Base-by-base conservation (phyloP, 2,329 filamentous ascomycete species). In the Sordariomycetes sp. region DNA sequence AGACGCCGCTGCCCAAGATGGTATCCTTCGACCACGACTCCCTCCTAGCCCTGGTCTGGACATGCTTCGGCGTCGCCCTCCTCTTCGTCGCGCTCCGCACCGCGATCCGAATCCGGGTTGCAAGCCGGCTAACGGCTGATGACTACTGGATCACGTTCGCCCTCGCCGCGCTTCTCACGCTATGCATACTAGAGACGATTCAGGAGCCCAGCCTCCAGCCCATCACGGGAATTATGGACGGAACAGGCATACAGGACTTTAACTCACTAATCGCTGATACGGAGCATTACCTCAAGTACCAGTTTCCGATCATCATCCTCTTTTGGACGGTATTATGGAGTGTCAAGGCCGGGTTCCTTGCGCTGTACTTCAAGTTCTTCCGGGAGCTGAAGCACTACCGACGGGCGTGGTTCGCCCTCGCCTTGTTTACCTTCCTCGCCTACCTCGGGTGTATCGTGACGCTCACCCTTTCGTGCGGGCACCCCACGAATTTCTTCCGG, bases 121-220 rank as follows among this genome's bases (percentile, higher is more conserved):
- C 62, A 52, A 51, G 40, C 53, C 58, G 58, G 32, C 58, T 65
- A 12, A 59, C 63, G 34, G 50, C 57, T 18, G 69, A 70, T 55
- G 68, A 70, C 62, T 68, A 64, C 62, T 69, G 65, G 65, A 66
- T 70, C 37, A 62, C 67, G 53, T 59, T 67, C 12, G 68, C 67
- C 32, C 64, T 67, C 58, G 57, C 64, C 5, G 56, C 63, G 35
- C 58, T 68, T 22, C 55, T 68, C 35, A 63, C 65, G 25, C 43
- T 65, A 59, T 60, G 58, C 43, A 59, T 61, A 28, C 37, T 65
- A 25, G 61, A 66, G 57, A 66, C 62, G 22, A 24, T 60, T 54
- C 62, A 64, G 59, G 57, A 59, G 52, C 46, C 60, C 7, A 40
- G 62, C 14, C 58, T 66, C 16, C 65, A 61, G 57, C 64, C 62